Percentiles rank a stretch among this genome's conserved stretches.
phyloP scores from a whole-genome alignment of 768 basidiomycete species.

The Amanita phalloides region DNA sequence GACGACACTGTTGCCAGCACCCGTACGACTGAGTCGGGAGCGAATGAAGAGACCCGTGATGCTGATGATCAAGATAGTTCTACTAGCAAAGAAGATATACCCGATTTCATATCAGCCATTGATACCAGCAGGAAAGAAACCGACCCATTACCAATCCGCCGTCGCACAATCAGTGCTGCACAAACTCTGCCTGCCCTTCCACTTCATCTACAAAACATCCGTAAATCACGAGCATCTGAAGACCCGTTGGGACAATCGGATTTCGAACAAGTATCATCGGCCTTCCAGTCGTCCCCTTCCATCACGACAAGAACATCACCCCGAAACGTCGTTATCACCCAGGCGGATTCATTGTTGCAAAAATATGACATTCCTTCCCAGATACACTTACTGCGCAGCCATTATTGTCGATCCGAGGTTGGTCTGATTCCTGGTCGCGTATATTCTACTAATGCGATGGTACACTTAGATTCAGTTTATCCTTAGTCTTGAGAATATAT shows the following conservation, averaged over 20 bases:
- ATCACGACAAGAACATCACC: slow-evolving; percentile 39
- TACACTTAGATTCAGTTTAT: slow-evolving; percentile 67
- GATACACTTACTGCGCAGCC: slow-evolving; percentile 63
- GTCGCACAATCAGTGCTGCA: slow-evolving; percentile 48
- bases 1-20: slow-evolving; percentile 30
- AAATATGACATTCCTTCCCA: slow-evolving; percentile 63
- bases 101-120: slow-evolving; percentile 6
- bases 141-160: slow-evolving; percentile 18
- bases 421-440: slow-evolving; percentile 13
- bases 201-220: slow-evolving; percentile 42
- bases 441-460: slow-evolving; percentile 7
- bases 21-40: slow-evolving; percentile 5
- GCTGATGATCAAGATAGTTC: slow-evolving; percentile 32
- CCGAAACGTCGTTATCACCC: slow-evolving; percentile 31
- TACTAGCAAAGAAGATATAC: slow-evolving; percentile 18
- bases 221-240: slow-evolving; percentile 49
- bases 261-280: slow-evolving; percentile 27
- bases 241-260: slow-evolving; percentile 71
- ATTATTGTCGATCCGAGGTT: slow-evolving; percentile 85
- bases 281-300: slow-evolving; percentile 67
- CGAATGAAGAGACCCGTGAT: slow-evolving; percentile 11
- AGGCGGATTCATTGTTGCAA: slow-evolving; percentile 48
- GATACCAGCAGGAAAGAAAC: slow-evolving; percentile 8
- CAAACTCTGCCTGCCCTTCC: slow-evolving; percentile 70
- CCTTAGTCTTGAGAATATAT: slow-evolving; percentile 83